phyloP scores from a whole-genome alignment of 2,329 filamentous ascomycete genomes.

The Paraphoma sp. region DNA sequence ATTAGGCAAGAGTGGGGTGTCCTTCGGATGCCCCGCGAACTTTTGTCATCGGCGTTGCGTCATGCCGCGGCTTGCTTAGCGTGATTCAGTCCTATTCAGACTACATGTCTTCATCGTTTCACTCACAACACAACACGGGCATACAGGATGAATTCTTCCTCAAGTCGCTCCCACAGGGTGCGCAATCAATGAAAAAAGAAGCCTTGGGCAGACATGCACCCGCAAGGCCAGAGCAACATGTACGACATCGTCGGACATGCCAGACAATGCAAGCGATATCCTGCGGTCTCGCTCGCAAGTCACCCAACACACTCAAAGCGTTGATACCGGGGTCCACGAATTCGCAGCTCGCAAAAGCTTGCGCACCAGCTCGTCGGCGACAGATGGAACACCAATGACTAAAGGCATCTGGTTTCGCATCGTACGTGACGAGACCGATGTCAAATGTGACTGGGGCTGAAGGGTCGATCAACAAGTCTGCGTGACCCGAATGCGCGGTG shows the following conservation, averaged over 20 bases:
- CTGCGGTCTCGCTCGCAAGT: background rate
- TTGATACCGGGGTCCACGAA: background rate
- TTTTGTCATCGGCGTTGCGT: constrained; percentile 1
- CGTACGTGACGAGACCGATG: background rate
- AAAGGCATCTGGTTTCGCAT: background rate
- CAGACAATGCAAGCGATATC: background rate
- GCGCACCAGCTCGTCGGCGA: background rate
- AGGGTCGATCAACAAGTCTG: background rate
- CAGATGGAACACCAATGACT: background rate
- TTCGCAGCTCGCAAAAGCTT: background rate
- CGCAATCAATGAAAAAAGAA: background rate
- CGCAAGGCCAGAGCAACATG: background rate
- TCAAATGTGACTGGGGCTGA: background rate
- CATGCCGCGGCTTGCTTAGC: background rate
- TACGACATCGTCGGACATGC: background rate
- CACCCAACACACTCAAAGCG: background rate
- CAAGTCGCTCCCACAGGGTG: background rate
- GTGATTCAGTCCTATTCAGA: background rate
- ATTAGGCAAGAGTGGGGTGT: constrained; percentile 5
- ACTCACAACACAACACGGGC: too few species aligned
- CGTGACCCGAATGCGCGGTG: background rate
- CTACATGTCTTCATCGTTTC: background rate
- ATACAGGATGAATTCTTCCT: background rate
- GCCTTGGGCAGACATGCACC: background rate
- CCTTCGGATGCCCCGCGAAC: constrained; percentile 3